Evolutionary conservation across 305 asterid genomes (phyloP).

Genomic region (Fraxinus sp.): DNA sequence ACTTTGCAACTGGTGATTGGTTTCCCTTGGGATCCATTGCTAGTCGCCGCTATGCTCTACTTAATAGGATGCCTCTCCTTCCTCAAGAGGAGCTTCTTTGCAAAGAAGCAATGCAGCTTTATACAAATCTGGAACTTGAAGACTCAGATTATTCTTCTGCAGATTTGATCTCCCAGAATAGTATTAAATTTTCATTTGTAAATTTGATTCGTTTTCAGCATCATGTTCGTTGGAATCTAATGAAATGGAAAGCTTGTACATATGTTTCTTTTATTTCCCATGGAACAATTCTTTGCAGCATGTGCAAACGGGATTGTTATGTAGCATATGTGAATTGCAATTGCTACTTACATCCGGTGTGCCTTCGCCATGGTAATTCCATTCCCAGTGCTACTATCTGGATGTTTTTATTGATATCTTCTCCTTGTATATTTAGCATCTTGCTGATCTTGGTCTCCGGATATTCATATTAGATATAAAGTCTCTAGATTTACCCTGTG

Average conservation of each 20-base stretch:
- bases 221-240: slow-evolving; percentile 74
- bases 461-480: slow-evolving; percentile 52
- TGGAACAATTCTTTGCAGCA: slow-evolving; percentile 85
- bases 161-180: slow-evolving; percentile 47
- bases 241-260: slow-evolving; percentile 45
- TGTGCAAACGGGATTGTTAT: slow-evolving; percentile 89
- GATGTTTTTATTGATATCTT: not conserved
- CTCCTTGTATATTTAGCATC: not conserved
- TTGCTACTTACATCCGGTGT: slow-evolving; percentile 69
- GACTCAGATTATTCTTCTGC: slow-evolving; percentile 44
- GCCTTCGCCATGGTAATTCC: slow-evolving; percentile 85
- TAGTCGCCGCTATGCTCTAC: slow-evolving; percentile 84
- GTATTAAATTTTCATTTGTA: slow-evolving; percentile 62
- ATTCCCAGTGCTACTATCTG: slow-evolving; percentile 12
- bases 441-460: slow-evolving; percentile 19
- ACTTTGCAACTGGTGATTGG: slow-evolving; percentile 94
- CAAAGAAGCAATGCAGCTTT: slow-evolving; percentile 81
- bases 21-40: slow-evolving; percentile 85
- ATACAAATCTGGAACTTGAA: slow-evolving; percentile 37
- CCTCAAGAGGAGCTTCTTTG: slow-evolving; percentile 97
- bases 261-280: slow-evolving; percentile 55
- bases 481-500: slow-evolving; percentile 61
- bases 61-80: slow-evolving; percentile 78
- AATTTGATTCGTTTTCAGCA: slow-evolving; percentile 84
- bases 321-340: slow-evolving; percentile 75